Evolutionary conservation across 768 basidiomycete species (phyloP).

Genomic region (Rhodotorula toruloides): DNA sequence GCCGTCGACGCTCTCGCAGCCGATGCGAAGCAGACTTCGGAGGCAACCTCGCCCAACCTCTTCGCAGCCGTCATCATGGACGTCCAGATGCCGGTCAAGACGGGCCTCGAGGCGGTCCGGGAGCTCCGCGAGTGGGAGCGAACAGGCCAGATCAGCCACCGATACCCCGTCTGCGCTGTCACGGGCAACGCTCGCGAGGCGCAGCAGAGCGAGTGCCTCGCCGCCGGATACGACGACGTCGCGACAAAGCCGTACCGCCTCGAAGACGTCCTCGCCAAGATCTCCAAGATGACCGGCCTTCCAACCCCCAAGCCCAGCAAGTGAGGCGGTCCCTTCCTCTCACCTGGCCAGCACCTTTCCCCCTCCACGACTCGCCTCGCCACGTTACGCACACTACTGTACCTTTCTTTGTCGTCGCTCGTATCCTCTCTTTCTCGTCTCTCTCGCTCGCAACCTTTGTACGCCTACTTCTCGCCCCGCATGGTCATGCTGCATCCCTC

Average conservation of each 20-base stretch:
- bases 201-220: not conserved
- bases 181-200: constrained; percentile 24
- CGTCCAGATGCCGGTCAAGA: constrained; percentile 25
- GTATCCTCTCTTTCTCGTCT: too few relatives aligned
- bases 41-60: not conserved
- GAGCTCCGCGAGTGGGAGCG: not conserved
- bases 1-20: constrained; percentile 26
- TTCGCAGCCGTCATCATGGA: constrained; percentile 21
- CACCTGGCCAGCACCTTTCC: not conserved
- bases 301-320: not conserved
- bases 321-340: not conserved
- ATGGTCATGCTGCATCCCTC: too few relatives aligned
- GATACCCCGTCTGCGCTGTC: constrained; percentile 23
- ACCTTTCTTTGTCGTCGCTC: too few relatives aligned
- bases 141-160: not conserved
- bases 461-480: too few relatives aligned
- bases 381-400: too few relatives aligned
- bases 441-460: too few relatives aligned
- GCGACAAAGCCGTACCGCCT: constrained; percentile 28
- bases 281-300: not conserved
- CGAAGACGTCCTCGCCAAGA: not conserved
- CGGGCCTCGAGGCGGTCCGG: constrained; percentile 4
- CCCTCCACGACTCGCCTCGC: too few relatives aligned
- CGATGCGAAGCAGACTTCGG: not conserved
- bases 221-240: constrained; percentile 30